A percentile compares a stretch with the other conserved stretches of the same genome.
Evolutionary conservation across 73 alveolate species (phyloP).

Genomic region (Halteria grandinella): DNA sequence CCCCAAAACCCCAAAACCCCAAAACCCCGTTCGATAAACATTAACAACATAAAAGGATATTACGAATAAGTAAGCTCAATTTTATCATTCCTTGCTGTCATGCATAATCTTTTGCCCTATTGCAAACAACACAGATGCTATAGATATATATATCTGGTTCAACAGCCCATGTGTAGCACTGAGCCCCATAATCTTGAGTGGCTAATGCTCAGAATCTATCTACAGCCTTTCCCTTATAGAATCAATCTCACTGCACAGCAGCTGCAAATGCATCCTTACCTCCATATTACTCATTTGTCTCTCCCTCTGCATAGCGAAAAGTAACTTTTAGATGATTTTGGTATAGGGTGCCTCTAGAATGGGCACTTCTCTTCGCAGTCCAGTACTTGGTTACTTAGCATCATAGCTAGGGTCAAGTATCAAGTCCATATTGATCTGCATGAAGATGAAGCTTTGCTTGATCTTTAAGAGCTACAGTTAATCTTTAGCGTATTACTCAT

Average conservation of each 20-base stretch:
- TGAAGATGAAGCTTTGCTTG: not conserved
- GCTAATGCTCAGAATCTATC: not conserved
- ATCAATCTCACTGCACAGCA: not conserved
- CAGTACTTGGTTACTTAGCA: no score
- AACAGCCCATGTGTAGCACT: constrained; percentile 1
- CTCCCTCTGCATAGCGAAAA: not conserved
- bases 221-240: not conserved
- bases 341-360: not conserved
- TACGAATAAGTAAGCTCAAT: no score
- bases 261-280: not conserved
- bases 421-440: not conserved
- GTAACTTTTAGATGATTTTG: not conserved
- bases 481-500: not conserved
- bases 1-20: no score
- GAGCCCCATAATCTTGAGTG: constrained; percentile 4
- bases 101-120: not conserved
- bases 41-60: no score
- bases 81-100: no score
- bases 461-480: not conserved
- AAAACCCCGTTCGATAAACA: no score
- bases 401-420: no score
- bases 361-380: no score
- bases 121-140: not conserved
- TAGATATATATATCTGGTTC: constrained; percentile 12
- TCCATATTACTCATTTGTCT: no score